A percentile compares a stretch with the other conserved stretches of the same genome.
Conservation (phyloP, 139 green algal species). For the Pleodorina starrii region DNA sequence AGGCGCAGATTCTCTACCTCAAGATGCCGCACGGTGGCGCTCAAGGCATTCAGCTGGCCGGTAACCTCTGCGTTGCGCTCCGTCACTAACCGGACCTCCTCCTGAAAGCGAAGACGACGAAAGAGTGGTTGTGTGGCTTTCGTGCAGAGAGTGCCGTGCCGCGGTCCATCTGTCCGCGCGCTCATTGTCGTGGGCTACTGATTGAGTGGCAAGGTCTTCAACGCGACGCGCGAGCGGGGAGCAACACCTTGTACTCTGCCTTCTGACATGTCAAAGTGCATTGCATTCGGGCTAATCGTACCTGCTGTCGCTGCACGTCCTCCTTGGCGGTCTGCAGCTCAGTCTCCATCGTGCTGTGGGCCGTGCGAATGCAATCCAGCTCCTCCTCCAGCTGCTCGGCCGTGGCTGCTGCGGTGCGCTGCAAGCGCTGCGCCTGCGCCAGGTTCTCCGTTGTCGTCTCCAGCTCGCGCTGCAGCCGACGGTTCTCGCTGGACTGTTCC, state of each 20-base stretch:
- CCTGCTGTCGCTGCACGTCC: background rate
- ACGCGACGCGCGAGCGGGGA: no score
- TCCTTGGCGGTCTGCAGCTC: background rate
- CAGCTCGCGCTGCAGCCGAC: slow-evolving; percentile 39
- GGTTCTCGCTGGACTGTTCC: background rate
- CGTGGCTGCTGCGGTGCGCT: background rate
- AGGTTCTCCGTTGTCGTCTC: background rate
- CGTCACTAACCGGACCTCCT: background rate
- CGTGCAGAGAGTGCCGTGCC: no score
- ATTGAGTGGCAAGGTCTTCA: no score
- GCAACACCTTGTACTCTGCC: no score
- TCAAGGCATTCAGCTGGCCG: background rate
- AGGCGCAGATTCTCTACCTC: slow-evolving; percentile 24
- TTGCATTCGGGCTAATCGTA: no score
- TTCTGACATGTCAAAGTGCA: no score
- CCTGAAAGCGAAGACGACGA: background rate
- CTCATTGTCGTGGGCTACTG: no score
- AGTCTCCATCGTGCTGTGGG: background rate
- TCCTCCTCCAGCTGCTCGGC: slow-evolving; percentile 25
- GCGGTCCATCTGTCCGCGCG: no score
- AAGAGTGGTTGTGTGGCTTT: no score
- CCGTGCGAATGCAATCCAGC: background rate
- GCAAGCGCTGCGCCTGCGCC: background rate
- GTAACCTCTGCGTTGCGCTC: slow-evolving; percentile 14
- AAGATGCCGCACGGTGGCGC: background rate